Conservation (phyloP, 2,329 filamentous ascomycete species). For the Calycina marina region DNA sequence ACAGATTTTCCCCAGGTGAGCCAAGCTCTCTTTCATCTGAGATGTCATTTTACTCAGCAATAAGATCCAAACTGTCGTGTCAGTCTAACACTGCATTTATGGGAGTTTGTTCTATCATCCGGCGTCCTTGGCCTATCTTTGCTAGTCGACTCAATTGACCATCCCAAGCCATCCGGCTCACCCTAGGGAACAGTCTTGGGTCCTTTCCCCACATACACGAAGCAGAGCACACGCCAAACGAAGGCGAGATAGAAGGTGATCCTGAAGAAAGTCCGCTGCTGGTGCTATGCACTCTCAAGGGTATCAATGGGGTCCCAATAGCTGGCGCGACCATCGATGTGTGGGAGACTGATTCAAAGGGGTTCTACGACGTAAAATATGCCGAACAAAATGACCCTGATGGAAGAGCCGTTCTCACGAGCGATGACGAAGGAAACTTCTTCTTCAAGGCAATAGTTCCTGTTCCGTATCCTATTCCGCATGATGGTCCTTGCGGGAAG, state of each 20-base stretch:
- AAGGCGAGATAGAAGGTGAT: constrained; percentile 47
- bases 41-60: not conserved
- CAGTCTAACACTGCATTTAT: constrained; percentile 1
- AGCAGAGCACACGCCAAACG: constrained; percentile 41
- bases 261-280: constrained; percentile 55
- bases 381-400: constrained; percentile 47
- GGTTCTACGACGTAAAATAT: constrained; percentile 73
- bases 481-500: constrained; percentile 71
- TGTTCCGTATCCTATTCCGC: constrained; percentile 72
- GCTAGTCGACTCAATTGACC: constrained; percentile 70
- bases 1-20: constrained; percentile 61
- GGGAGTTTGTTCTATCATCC: constrained; percentile 72
- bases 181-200: constrained; percentile 74
- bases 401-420: constrained; percentile 56
- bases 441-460: constrained; percentile 80
- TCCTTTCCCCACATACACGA: constrained; percentile 75
- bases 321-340: constrained; percentile 59
- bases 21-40: constrained; percentile 17
- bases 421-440: constrained; percentile 58
- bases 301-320: constrained; percentile 47
- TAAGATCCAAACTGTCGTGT: not conserved
- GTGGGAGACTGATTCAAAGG: constrained; percentile 73
- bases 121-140: constrained; percentile 68
- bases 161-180: constrained; percentile 54
- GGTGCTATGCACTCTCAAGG: constrained; percentile 57